Conservation (phyloP, 2,329 filamentous ascomycete species). For the Ceratocystis variospora region DNA sequence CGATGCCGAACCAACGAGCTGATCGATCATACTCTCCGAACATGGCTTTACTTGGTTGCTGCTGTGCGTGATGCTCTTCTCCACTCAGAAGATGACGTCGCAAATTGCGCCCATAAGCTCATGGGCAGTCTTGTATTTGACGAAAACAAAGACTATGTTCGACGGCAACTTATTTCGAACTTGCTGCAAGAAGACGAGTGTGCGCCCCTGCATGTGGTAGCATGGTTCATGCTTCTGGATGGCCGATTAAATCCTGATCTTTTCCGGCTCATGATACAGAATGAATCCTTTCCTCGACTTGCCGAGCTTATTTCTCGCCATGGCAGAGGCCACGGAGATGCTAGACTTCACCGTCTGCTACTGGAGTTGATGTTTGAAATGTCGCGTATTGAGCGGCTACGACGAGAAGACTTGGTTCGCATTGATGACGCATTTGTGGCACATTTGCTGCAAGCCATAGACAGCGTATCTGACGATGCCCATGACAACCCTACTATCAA, state of each 20-base stretch:
- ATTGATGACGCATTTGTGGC: constrained; percentile 70
- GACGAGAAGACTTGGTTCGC: constrained; percentile 58
- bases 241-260: constrained; percentile 63
- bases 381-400: constrained; percentile 77
- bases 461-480: constrained; percentile 71
- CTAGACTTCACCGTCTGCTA: constrained; percentile 61
- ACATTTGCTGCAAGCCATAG: constrained; percentile 75
- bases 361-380: constrained; percentile 92
- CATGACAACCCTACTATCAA: constrained; percentile 89
- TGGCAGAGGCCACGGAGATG: constrained; percentile 22
- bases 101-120: constrained; percentile 65
- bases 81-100: constrained; percentile 63
- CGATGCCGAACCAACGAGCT: constrained; percentile 40
- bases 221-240: constrained; percentile 75
- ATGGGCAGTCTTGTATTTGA: constrained; percentile 62
- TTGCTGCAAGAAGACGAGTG: constrained; percentile 79
- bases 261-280: constrained; percentile 76
- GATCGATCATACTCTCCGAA: constrained; percentile 74
- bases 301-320: constrained; percentile 53
- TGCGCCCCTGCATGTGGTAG: constrained; percentile 65
- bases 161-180: constrained; percentile 83
- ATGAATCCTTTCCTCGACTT: constrained; percentile 70
- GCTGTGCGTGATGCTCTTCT: constrained; percentile 63
- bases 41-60: constrained; percentile 68
- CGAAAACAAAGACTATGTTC: constrained; percentile 69